phyloP scores from a whole-genome alignment of 495 filamentous ascomycete species.

The Annulohypoxylon stygium region DNA sequence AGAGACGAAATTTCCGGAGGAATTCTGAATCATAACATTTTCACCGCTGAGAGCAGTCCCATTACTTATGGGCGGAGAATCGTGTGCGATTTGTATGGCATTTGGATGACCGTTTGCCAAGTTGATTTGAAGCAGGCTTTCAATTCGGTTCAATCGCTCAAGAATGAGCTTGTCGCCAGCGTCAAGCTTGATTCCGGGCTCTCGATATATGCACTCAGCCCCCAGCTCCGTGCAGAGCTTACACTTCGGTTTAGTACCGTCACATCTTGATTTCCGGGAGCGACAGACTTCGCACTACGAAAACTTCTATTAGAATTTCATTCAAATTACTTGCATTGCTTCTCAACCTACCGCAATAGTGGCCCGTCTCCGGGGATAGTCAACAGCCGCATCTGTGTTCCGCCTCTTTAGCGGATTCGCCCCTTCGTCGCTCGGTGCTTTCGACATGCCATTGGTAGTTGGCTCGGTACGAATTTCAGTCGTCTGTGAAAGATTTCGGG shows the following conservation, averaged over 20 bases:
- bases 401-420: constrained; percentile 71
- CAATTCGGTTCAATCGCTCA: constrained; percentile 80
- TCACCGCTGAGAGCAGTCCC: constrained; percentile 75
- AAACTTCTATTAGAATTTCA: constrained; percentile 49
- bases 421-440: constrained; percentile 64
- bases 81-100: constrained; percentile 59
- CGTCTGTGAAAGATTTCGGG: constrained; percentile 66
- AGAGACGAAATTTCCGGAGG: constrained; percentile 64
- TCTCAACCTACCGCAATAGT: constrained; percentile 75
- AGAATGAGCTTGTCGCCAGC: constrained; percentile 88
- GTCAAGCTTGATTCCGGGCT: constrained; percentile 89
- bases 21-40: constrained; percentile 65
- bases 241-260: constrained; percentile 85
- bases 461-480: constrained; percentile 59
- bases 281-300: constrained; percentile 85
- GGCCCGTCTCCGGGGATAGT: constrained; percentile 76
- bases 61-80: constrained; percentile 78
- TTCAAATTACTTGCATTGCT: constrained; percentile 12
- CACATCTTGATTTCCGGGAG: constrained; percentile 84
- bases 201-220: constrained; percentile 85
- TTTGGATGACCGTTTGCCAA: constrained; percentile 63
- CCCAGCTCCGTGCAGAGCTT: constrained; percentile 85
- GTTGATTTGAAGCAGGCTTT: constrained; percentile 79
- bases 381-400: constrained; percentile 73
- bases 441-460: constrained; percentile 59